Base-by-base conservation (phyloP, 2,329 filamentous ascomycete species). In the Trichoderma semiorbis region DNA sequence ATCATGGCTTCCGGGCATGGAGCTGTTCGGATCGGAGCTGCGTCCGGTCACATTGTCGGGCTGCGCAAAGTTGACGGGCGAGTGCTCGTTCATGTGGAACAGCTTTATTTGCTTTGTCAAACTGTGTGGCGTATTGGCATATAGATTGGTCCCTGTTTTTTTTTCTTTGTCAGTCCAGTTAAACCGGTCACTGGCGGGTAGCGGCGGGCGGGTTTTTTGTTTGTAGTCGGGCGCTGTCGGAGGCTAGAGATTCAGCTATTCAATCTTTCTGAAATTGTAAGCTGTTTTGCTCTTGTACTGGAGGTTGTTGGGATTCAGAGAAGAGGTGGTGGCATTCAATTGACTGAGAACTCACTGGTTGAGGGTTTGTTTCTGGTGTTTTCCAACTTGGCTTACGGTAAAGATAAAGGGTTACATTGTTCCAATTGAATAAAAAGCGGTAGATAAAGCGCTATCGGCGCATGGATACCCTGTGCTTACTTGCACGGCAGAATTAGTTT, bases 1-100 rank as follows among this genome's bases (percentile, higher is more conserved):
- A 85, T 87, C 78, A 75, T 83, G 83, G 74, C 77, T 75, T 76
- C 82, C 80, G 78, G 81, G 84, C 86, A 87, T 87, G 79, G 79
- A 83, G 79, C 77, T 66, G 63, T 72, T 34, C 14, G 50, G 39
- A 34, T 68, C 43, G 53, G 68, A 60, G 34, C 71, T 64, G 58
- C 67, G 68, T 7, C 57, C 71, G 72, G 69, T 79, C 75, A 79
- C 77, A 78, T 79, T 57, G 75, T 71, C 47, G 32, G 68, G 63
- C 24, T 63, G 68, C 47, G 43, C 58, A 26, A 64, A 53, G 55
- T 57, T 47, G 60, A 69, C 62, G 71, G 62, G 39, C 61, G 62
- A 62, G 32, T 58, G 58, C 28, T 71, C 53, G 69, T 53, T 73
- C 71, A 69, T 69, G 34, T 72, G 70, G 64, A 61, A 67, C 16